Percentiles rank a stretch among this genome's conserved stretches.
phyloP scores from a whole-genome alignment of 805 yeast genomes.

The Monosporozyma aquatica region DNA sequence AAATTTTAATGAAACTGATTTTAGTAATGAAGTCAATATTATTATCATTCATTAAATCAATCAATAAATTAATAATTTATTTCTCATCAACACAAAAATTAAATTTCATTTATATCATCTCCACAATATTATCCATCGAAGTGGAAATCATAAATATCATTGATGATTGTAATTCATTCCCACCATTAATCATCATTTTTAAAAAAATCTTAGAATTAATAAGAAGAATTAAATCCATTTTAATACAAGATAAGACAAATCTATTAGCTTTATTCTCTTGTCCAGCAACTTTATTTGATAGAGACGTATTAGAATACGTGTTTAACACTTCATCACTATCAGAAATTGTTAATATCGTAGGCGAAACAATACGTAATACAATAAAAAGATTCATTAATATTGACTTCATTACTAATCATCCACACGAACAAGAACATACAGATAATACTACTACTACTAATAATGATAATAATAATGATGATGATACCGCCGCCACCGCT shows the following conservation, averaged over 20 bases:
- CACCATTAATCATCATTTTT: conserved; percentile 8
- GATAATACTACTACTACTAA: neutral
- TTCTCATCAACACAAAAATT: conserved; percentile 8
- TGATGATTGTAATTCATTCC: conserved; percentile 5
- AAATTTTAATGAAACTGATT: conserved; percentile 9
- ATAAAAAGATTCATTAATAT: conserved; percentile 10
- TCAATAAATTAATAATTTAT: conserved; percentile 10
- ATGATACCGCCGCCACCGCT: too few species aligned
- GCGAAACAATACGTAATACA: conserved; percentile 4
- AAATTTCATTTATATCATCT: conserved; percentile 9
- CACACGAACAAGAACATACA: neutral
- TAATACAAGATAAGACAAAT: conserved; percentile 11
- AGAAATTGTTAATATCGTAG: conserved; percentile 13
- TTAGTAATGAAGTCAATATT: conserved; percentile 4
- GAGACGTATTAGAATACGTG: conserved; percentile 11
- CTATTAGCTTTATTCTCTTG: conserved; percentile 13
- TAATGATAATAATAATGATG: neutral
- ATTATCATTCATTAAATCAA: conserved; percentile 5
- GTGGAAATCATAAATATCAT: conserved; percentile 7
- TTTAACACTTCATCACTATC: conserved; percentile 14
- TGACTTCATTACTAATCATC: conserved; percentile 2
- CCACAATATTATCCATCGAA: conserved; percentile 11
- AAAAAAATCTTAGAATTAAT: conserved; percentile 5
- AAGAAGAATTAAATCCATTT: conserved; percentile 5
- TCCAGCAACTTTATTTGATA: conserved; percentile 14